Evolutionary conservation across 2,329 filamentous ascomycete species (phyloP), one percentile per base, ranked within the genome.

Genomic region (Blastomyces gilchristii): DNA sequence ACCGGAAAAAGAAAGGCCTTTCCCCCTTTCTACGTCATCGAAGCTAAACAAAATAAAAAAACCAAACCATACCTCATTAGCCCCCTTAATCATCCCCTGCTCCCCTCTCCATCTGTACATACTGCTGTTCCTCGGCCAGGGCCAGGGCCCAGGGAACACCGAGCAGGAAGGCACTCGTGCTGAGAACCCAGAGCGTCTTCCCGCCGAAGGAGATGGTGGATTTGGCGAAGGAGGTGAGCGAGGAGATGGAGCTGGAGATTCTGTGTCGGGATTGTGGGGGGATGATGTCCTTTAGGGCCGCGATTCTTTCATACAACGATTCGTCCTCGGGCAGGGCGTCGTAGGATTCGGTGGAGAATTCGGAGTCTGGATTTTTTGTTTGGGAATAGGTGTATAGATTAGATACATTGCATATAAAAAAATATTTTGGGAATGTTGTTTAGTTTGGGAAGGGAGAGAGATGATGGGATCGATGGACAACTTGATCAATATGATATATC

Each of bases 61-160:
- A 65, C 80, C 80, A 71, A 41, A 41, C 9, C 39, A 7, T 71
- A 87, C 85, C 81, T 96, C 90, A 73, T 89, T 87, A 67, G 91
- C 91, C 72, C 89, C 85, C 84, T 96, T 90, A 77, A 94, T 89
- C 90, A 96, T 94, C 77, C 89, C 87, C 85, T 92, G 91, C 81
- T 97, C 93, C 93, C 77, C 91, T 87, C 85, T 99, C 94, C 91
- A 97, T 95, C 81, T 96, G 93, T 68, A 93, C 83, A 75, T 96
- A 86, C 81, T 96, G 90, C 83, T 97, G 91, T 82, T 99, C 94
- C 82, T 99, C 94, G 67, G 89, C 87, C 75, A 91, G 93, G 64
- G 91, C 93, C 69, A 99, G 82, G 64, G 91, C 92, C 82, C 91
- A 97, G 63, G 94, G 94, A 60, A 97, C 91, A 70, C 91, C 92